Evolutionary conservation across 805 yeast species (phyloP), one percentile per base, ranked within the genome.

Genomic region (Cyberlindnera galapagoensis): DNA sequence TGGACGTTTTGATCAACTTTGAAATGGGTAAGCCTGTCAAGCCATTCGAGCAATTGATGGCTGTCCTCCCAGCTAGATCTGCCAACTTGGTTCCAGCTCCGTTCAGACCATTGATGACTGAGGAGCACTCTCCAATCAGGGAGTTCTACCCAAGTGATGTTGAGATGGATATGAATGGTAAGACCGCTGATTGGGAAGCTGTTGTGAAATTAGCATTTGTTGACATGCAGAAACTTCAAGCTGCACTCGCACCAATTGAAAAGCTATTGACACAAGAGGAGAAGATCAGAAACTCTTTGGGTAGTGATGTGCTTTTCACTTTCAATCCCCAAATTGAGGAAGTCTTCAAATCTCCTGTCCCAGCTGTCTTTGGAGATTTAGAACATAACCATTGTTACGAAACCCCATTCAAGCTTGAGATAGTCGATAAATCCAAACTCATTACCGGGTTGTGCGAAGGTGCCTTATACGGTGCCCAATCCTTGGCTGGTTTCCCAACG

Each of bases 141-240:
- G 97, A 87, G 48, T 87, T 86, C 50, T 92, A 92, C 53, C 98
- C 98, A 3, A 69, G 71, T 36, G 85, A 84, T 38, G 95, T 90
- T 35, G 84, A 78, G 32, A 68, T 84, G 21, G 98, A 92, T 61
- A 69, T 76, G 72, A 92, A 92, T 54, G 98, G 97, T 26, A 92
- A 92, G 56, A 84, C 87, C 34, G 94, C 92, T 3, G 80, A 86
- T 30, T 92, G 98, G 98, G 97, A 92, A 62, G 97, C 97, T 9
- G 96, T 92, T 35, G 95, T 92, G 6, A 71, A 85, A 48, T 71
- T 92, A 37, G 79, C 94, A 5, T 92, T 92, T 66, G 97, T 92
- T 28, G 97, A 92, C 44, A 86, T 82, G 49, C 59, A 71, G 19
- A 69, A 92, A 39, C 67, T 92, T 35, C 61, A 80, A 20, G 76